These are phyloP conservation scores for Cyclotella baltica DNA, from an alignment of 108 stramenopile genomes.

Conservation along the genomic window DNA sequence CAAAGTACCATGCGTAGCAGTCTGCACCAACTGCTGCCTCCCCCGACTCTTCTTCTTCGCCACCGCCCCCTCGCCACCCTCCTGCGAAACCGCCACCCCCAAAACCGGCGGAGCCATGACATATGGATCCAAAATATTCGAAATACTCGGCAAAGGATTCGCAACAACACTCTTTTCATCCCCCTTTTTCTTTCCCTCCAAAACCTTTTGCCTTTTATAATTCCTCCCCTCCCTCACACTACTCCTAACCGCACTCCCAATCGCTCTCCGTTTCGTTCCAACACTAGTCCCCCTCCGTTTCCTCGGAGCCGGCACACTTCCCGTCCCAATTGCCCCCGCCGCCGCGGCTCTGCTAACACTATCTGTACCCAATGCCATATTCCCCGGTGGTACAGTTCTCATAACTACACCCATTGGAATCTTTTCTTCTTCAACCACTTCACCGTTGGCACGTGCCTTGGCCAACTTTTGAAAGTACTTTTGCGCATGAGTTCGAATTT, in stretches of 20 bases:
- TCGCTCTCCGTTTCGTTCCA: slow-evolving; percentile 83
- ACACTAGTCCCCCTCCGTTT: background rate
- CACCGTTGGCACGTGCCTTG: slow-evolving; percentile 91
- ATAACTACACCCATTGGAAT: background rate
- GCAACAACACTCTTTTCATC: slow-evolving; percentile 18
- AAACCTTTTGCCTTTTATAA: slow-evolving; percentile 58
- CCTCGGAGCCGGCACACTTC: background rate
- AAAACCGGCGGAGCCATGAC: slow-evolving; percentile 46
- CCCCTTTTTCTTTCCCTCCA: slow-evolving; percentile 22
- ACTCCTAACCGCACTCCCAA: slow-evolving; percentile 77
- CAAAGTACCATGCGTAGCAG: slow-evolving; percentile 63
- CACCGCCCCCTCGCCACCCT: background rate
- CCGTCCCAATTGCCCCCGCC: slow-evolving; percentile 21
- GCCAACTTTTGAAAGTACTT: slow-evolving; percentile 99
- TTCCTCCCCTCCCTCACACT: slow-evolving; percentile 70
- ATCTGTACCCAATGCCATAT: slow-evolving; percentile 7
- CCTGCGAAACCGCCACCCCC: background rate
- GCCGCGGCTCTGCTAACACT: background rate
- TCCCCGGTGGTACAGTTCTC: slow-evolving; percentile 2
- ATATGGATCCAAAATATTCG: slow-evolving; percentile 76
- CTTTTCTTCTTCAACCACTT: slow-evolving; percentile 21
- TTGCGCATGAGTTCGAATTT: slow-evolving; percentile 98
- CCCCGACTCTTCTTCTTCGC: slow-evolving; percentile 22
- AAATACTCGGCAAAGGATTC: slow-evolving; percentile 66
- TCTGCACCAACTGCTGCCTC: slow-evolving; percentile 46